A percentile compares a stretch with the other conserved stretches of the same genome.
These are phyloP conservation scores for Prototheca wickerhamii DNA, from an alignment of 163 green algal genomes.

Conservation along the genomic window DNA sequence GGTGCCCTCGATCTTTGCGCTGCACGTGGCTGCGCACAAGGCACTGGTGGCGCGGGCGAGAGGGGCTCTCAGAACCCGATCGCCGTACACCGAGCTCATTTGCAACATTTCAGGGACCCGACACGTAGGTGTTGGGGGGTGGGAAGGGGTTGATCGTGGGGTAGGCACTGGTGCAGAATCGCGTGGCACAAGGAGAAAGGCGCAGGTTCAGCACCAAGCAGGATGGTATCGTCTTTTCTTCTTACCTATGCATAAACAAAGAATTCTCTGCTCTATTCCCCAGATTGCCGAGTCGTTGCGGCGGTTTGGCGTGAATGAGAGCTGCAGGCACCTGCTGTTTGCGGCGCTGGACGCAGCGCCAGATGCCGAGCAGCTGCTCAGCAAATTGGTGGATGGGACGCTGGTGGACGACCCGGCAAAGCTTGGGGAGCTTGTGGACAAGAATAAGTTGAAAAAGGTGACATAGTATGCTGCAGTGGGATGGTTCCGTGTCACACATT, in stretches of 20 bases:
- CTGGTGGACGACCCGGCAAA: neutral
- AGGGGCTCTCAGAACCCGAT: conserved; percentile 24
- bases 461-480: no score
- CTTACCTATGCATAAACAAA: neutral
- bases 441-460: conserved; percentile 24
- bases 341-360: conserved; percentile 45
- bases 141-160: neutral
- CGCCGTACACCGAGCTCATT: conserved; percentile 56
- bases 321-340: conserved; percentile 36
- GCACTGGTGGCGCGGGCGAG: conserved; percentile 25
- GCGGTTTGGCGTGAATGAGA: conserved; percentile 45
- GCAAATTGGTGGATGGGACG: conserved; percentile 21
- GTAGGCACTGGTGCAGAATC: neutral
- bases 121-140: conserved; percentile 33
- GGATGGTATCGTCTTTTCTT: no score
- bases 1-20: conserved; percentile 33
- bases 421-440: conserved; percentile 19
- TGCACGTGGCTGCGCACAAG: conserved; percentile 37
- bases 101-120: conserved; percentile 47
- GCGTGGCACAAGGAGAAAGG: neutral
- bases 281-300: conserved; percentile 52
- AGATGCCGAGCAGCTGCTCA: conserved; percentile 30
- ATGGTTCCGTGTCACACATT: no score
- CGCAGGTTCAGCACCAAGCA: neutral
- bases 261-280: neutral